These are phyloP conservation scores for Emydomyces testavorans DNA, from an alignment of 2,329 filamentous ascomycete genomes.

Conservation along the genomic window DNA sequence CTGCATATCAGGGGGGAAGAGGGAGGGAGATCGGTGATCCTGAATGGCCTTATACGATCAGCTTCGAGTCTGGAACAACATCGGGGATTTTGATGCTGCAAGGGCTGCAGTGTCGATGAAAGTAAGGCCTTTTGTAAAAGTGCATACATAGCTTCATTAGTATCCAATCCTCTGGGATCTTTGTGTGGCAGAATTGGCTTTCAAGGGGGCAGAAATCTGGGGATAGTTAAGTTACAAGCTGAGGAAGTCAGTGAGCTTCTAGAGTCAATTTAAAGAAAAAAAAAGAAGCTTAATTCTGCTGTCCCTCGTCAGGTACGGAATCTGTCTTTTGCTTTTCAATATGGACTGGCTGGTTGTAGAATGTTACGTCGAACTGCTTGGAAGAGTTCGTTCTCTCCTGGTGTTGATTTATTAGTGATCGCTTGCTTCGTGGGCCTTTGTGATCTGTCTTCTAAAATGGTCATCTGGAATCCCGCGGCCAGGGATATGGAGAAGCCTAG, in stretches of 20 bases:
- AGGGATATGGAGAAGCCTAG: not conserved
- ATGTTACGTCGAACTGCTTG: not conserved
- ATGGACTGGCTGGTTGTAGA: conserved; percentile 4
- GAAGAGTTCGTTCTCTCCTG: not conserved
- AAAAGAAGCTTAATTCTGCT: not conserved
- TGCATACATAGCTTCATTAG: not conserved
- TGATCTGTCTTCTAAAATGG: conserved; percentile 5
- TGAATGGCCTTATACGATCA: too few species aligned
- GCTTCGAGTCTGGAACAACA: not conserved
- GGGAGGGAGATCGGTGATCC: too few species aligned
- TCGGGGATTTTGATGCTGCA: not conserved
- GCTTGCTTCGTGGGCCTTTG: not conserved
- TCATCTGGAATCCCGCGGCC: not conserved
- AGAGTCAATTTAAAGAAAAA: too few species aligned
- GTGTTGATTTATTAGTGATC: not conserved
- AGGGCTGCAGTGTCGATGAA: not conserved
- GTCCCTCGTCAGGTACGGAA: not conserved
- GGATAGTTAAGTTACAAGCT: too few species aligned
- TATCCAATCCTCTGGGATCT: not conserved
- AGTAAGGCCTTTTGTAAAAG: too few species aligned
- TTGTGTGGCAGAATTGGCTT: too few species aligned
- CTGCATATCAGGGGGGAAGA: conserved; percentile 7
- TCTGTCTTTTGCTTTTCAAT: not conserved
- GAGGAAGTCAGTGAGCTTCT: too few species aligned
- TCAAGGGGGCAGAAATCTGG: too few species aligned